phyloP scores from a whole-genome alignment of 192 early-diverging fungal genomes.

The Backusella luteola region DNA sequence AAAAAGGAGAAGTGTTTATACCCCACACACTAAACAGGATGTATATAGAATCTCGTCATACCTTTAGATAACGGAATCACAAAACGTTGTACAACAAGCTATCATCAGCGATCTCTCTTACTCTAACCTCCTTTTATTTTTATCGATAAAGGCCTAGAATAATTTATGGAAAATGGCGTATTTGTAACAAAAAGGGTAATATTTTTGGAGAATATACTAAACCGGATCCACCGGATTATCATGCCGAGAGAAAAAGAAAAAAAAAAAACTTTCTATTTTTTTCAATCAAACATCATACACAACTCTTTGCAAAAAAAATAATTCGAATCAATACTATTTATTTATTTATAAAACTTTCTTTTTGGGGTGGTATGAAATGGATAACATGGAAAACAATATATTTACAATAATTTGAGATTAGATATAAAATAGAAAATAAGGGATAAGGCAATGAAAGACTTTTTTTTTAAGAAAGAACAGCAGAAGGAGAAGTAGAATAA shows the following conservation, averaged over 20 bases:
- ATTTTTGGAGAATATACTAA: background rate
- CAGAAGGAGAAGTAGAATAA: constrained; percentile 6
- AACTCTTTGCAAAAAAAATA: background rate
- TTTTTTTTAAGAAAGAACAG: constrained; percentile 14
- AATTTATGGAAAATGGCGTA: background rate
- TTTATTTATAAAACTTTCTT: constrained; percentile 9
- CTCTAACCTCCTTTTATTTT: background rate
- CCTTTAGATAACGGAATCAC: constrained; percentile 4
- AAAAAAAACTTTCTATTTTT: background rate
- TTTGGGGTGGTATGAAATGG: background rate
- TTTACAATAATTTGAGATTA: constrained; percentile 6
- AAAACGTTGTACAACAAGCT: background rate
- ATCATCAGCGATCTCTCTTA: background rate
- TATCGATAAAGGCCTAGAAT: constrained; percentile 6
- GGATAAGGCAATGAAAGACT: background rate
- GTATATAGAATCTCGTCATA: background rate
- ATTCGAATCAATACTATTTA: background rate
- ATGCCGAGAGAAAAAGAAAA: background rate
- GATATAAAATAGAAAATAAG: background rate
- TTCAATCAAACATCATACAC: too few relatives aligned
- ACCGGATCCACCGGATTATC: background rate
- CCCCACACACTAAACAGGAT: background rate
- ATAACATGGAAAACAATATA: background rate
- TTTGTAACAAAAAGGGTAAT: background rate
- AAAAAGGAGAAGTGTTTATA: constrained; percentile 1